Evolutionary conservation across 441 rosid genomes (phyloP).

Genomic region (Syzygium syzygioides): DNA sequence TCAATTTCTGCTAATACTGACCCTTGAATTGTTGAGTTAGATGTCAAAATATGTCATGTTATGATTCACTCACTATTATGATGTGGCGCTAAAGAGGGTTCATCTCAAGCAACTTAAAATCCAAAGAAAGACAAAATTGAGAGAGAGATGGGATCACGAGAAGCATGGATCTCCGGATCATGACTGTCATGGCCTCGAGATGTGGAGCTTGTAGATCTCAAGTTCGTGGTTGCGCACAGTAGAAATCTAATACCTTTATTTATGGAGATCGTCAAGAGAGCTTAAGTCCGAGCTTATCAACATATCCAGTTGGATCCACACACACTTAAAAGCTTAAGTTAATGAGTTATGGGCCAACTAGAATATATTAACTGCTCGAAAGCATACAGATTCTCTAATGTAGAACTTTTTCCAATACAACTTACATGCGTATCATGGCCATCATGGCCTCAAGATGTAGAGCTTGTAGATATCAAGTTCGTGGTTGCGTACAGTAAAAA

Average conservation of each 20-base stretch:
- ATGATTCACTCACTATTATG: not conserved
- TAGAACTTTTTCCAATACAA: not conserved
- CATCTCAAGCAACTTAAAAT: not conserved
- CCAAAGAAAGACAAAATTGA: not conserved
- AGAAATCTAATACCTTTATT: not conserved
- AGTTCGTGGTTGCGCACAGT: fast-evolving
- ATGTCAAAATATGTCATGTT: not conserved
- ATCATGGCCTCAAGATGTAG: too few species aligned
- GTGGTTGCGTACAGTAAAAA: too few species aligned
- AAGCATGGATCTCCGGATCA: not conserved
- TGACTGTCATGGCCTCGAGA: fast-evolving
- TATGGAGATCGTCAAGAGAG: not conserved
- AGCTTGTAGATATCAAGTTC: too few species aligned
- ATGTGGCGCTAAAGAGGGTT: not conserved
- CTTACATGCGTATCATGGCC: not conserved
- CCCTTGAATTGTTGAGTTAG: not conserved
- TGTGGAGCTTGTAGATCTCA: not conserved
- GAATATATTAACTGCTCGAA: fast-evolving
- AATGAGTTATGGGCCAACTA: fast-evolving
- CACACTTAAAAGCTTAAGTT: too few species aligned
- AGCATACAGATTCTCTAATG: fast-evolving
- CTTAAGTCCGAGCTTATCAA: fast-evolving
- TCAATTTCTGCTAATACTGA: not conserved
- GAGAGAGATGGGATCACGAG: not conserved
- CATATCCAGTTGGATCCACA: fast-evolving